Percentiles rank a stretch among this genome's conserved stretches.
Conservation (phyloP, 495 filamentous ascomycete genomes). For the Penicillium tannophilum region DNA sequence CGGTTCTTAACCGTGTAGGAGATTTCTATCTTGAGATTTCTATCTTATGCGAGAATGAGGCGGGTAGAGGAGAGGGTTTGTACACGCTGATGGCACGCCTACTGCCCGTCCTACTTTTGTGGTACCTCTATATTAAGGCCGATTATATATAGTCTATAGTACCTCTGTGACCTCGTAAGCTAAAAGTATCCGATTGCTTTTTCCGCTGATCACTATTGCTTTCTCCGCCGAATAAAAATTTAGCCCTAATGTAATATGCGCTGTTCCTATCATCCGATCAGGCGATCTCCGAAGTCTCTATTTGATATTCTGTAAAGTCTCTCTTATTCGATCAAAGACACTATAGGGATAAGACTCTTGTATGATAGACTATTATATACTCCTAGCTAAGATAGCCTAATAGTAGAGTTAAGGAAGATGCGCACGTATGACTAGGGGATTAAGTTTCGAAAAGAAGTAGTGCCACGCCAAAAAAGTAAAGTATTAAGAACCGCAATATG, state of each 20-base stretch:
- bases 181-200: neutral
- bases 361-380: neutral
- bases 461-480: neutral
- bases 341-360: too few relatives aligned
- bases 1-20: neutral
- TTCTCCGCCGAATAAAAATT: neutral
- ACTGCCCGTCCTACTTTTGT: too few relatives aligned
- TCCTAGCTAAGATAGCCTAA: neutral
- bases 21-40: neutral
- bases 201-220: neutral
- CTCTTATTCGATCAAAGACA: too few relatives aligned
- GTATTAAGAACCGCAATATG: neutral
- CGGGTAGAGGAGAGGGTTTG: neutral
- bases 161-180: neutral
- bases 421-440: neutral
- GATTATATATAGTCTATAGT: conserved; percentile 1
- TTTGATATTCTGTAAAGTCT: too few relatives aligned
- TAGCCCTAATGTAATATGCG: neutral
- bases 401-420: neutral
- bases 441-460: neutral
- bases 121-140: neutral
- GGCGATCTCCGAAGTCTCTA: too few relatives aligned
- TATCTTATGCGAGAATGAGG: neutral
- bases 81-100: neutral
- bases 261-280: neutral